Percentiles rank a stretch among this genome's conserved stretches.
Evolutionary conservation across 805 yeast genomes (phyloP).

Genomic region (Starmerella vitae): DNA sequence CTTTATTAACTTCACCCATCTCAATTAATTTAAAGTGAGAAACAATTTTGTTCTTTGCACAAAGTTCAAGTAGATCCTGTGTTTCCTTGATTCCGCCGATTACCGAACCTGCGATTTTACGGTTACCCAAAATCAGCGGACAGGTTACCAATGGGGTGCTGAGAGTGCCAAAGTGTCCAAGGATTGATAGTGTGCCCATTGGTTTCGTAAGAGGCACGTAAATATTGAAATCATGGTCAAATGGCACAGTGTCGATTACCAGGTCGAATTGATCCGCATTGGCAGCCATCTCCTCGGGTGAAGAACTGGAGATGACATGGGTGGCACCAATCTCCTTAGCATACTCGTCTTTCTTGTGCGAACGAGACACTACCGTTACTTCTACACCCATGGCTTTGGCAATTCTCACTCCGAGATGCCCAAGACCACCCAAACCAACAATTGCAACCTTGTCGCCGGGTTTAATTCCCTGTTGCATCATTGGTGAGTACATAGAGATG

Average conservation of each 20-base stretch:
- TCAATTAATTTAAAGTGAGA: slow-evolving; percentile 56
- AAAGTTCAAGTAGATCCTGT: slow-evolving; percentile 49
- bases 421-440: slow-evolving; percentile 55
- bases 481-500: slow-evolving; percentile 55
- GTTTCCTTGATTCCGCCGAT: slow-evolving; percentile 55
- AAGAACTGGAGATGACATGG: slow-evolving; percentile 40
- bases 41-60: slow-evolving; percentile 43
- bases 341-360: slow-evolving; percentile 38
- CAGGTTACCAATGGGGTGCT: slow-evolving; percentile 31
- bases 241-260: slow-evolving; percentile 40
- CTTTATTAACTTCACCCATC: slow-evolving; percentile 24
- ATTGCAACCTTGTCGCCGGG: slow-evolving; percentile 43
- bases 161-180: slow-evolving; percentile 43
- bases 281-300: slow-evolving; percentile 29
- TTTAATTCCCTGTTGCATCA: slow-evolving; percentile 36
- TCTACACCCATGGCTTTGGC: slow-evolving; percentile 53
- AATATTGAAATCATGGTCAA: slow-evolving; percentile 36
- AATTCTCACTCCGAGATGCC: slow-evolving; percentile 46
- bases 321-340: slow-evolving; percentile 45
- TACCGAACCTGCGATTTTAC: slow-evolving; percentile 33
- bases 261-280: slow-evolving; percentile 34
- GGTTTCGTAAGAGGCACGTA: slow-evolving; percentile 42
- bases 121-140: slow-evolving; percentile 34
- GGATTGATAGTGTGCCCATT: slow-evolving; percentile 46
- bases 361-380: slow-evolving; percentile 43